Conservation (phyloP, 352 stramenopile species). For the Phytophthora ramorum region DNA sequence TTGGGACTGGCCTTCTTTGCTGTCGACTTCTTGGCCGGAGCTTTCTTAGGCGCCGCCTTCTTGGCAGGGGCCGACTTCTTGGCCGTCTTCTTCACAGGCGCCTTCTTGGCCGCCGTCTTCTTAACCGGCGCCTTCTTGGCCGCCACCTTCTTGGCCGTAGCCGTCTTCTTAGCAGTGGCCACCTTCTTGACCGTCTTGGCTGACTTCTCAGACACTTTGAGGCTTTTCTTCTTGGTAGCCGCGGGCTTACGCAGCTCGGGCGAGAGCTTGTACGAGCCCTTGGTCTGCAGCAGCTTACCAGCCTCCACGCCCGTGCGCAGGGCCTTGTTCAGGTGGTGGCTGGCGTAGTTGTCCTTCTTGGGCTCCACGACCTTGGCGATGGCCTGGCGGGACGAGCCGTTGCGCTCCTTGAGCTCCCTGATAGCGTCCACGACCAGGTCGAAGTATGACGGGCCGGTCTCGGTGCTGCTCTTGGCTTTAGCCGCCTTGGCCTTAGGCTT, state of each 20-base stretch:
- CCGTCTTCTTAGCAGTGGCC: slow-evolving; percentile 66
- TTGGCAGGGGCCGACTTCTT: slow-evolving; percentile 52
- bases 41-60: slow-evolving; percentile 49
- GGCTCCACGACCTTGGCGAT: slow-evolving; percentile 92
- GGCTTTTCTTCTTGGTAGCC: slow-evolving; percentile 62
- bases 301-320: slow-evolving; percentile 89
- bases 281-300: slow-evolving; percentile 89
- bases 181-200: slow-evolving; percentile 58
- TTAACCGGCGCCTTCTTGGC: slow-evolving; percentile 68
- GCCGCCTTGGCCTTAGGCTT: slow-evolving; percentile 45
- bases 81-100: slow-evolving; percentile 71
- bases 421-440: slow-evolving; percentile 93
- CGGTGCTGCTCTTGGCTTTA: slow-evolving; percentile 42
- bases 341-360: slow-evolving; percentile 86
- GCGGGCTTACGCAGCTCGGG: slow-evolving; percentile 71
- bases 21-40: slow-evolving; percentile 62
- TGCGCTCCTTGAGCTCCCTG: slow-evolving; percentile 92
- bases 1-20: slow-evolving; percentile 73
- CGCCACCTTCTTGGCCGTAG: slow-evolving; percentile 51
- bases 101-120: slow-evolving; percentile 75
- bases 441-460: slow-evolving; percentile 81
- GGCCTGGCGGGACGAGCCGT: slow-evolving; percentile 90
- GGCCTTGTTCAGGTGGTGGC: slow-evolving; percentile 89
- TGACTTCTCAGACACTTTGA: slow-evolving; percentile 67
- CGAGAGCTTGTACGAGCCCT: slow-evolving; percentile 87